A percentile compares a stretch with the other conserved stretches of the same genome.
These are phyloP conservation scores for Berberis vulgaris DNA, from an alignment of 164 flowering plant species.

Conservation along the genomic window DNA sequence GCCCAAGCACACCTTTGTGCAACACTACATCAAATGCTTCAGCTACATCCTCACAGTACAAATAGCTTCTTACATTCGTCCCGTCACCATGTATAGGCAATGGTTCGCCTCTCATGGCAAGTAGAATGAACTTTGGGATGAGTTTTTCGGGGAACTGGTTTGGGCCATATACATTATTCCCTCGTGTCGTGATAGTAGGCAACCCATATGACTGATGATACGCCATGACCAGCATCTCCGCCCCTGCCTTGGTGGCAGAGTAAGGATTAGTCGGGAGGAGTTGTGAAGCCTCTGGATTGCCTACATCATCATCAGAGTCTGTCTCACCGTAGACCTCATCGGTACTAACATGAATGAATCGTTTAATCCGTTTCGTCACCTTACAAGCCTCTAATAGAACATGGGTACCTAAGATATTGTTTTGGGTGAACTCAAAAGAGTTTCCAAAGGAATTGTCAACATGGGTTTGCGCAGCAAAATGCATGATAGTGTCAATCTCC, in stretches of 20 bases:
- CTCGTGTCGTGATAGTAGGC: slow-evolving; percentile 19
- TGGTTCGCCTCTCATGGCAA: slow-evolving; percentile 19
- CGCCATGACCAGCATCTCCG: slow-evolving; percentile 27
- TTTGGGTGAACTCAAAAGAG: slow-evolving; percentile 23
- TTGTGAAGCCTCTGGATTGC: slow-evolving; percentile 22
- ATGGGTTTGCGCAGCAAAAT: slow-evolving; percentile 26
- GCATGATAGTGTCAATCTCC: slow-evolving; percentile 23
- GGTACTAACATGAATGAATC: slow-evolving; percentile 23
- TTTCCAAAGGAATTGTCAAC: slow-evolving; percentile 23
- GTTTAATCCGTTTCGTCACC: slow-evolving; percentile 16
- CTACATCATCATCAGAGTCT: slow-evolving; percentile 12
- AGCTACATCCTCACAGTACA: slow-evolving; percentile 22
- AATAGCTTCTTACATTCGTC: slow-evolving; percentile 19
- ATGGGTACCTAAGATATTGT: slow-evolving; percentile 23
- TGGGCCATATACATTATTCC: slow-evolving; percentile 24
- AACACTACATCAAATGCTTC: slow-evolving; percentile 22
- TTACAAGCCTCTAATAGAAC: slow-evolving; percentile 23
- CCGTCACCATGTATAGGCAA: slow-evolving; percentile 25
- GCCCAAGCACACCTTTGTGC: slow-evolving; percentile 19
- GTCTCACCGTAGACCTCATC: slow-evolving; percentile 24
- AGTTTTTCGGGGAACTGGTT: slow-evolving; percentile 25
- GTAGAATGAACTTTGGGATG: slow-evolving; percentile 19
- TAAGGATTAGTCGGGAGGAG: slow-evolving; percentile 26
- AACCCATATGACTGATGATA: slow-evolving; percentile 17
- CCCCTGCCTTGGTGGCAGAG: slow-evolving; percentile 23